Conservation (phyloP, 1,139 yeast genomes). For the Komagataea norvegica region DNA sequence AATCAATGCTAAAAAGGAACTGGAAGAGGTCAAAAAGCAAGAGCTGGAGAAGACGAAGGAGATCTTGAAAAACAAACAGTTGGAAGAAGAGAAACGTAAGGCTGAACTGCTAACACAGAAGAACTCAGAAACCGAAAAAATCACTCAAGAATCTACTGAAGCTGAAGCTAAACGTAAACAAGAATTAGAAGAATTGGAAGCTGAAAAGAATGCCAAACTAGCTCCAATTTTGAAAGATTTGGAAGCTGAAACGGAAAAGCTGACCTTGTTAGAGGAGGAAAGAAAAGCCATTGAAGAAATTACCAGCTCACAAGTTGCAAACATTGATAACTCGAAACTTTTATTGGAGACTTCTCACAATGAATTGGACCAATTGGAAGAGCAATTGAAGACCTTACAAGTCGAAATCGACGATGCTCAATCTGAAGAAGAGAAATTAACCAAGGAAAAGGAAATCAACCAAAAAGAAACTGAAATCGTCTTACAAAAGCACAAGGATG, state of each 20-base stretch:
- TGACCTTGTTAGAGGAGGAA: conserved; percentile 23
- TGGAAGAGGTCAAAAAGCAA: conserved; percentile 24
- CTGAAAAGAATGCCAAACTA: conserved; percentile 23
- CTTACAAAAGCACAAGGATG: conserved; percentile 20
- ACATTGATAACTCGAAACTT: conserved; percentile 21
- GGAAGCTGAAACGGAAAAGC: conserved; percentile 23
- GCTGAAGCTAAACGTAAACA: conserved; percentile 25
- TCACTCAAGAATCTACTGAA: conserved; percentile 26
- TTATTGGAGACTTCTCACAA: conserved; percentile 23
- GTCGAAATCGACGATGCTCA: conserved; percentile 26
- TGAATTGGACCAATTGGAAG: conserved; percentile 24
- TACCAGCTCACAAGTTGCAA: conserved; percentile 21
- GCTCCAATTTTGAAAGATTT: conserved; percentile 24
- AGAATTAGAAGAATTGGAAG: conserved; percentile 23
- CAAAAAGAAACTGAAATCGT: conserved; percentile 26
- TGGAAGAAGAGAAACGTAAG: conserved; percentile 25
- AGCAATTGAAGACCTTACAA: conserved; percentile 23
- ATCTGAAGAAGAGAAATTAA: conserved; percentile 26
- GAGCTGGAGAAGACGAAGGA: conserved; percentile 24
- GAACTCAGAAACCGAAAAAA: conserved; percentile 20
- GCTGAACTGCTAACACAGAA: conserved; percentile 21
- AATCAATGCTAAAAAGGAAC: conserved; percentile 20
- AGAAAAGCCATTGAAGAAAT: conserved; percentile 24
- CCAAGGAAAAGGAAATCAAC: conserved; percentile 27
- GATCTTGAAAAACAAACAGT: conserved; percentile 22